These are phyloP conservation scores for Panellus pusillus DNA, from an alignment of 768 basidiomycete genomes.

Conservation along the genomic window DNA sequence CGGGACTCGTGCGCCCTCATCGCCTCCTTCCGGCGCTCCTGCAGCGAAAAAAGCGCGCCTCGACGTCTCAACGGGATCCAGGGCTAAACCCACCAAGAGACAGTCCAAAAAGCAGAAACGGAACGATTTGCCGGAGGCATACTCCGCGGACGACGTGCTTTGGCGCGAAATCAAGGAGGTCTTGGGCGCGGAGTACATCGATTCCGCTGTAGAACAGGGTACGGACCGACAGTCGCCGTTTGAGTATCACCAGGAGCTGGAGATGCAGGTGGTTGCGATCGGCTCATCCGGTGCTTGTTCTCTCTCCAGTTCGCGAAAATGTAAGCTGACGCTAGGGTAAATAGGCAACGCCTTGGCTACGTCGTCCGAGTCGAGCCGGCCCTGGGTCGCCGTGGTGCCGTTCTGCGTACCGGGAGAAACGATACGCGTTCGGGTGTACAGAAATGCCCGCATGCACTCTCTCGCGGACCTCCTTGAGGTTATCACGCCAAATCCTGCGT, in stretches of 20 bases:
- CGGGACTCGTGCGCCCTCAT: background rate
- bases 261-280: constrained; percentile 63
- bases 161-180: constrained; percentile 68
- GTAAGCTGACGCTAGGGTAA: background rate
- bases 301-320: background rate
- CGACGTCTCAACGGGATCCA: background rate
- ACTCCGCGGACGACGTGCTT: constrained; percentile 73
- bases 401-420: constrained; percentile 84
- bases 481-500: constrained; percentile 55
- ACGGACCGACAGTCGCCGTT: constrained; percentile 63
- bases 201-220: constrained; percentile 46
- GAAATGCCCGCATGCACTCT: constrained; percentile 69
- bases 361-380: constrained; percentile 42
- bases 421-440: constrained; percentile 71
- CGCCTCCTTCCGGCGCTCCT: constrained; percentile 23
- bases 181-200: constrained; percentile 60
- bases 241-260: constrained; percentile 57
- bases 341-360: constrained; percentile 70
- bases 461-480: constrained; percentile 74
- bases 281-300: constrained; percentile 57
- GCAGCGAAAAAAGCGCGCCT: constrained; percentile 31
- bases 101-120: constrained; percentile 25
- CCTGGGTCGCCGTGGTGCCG: constrained; percentile 85
- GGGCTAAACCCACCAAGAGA: constrained; percentile 27
- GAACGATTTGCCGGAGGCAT: constrained; percentile 54